phyloP scores from a whole-genome alignment of 129 eudicot genomes.

The Silybum marianum region DNA sequence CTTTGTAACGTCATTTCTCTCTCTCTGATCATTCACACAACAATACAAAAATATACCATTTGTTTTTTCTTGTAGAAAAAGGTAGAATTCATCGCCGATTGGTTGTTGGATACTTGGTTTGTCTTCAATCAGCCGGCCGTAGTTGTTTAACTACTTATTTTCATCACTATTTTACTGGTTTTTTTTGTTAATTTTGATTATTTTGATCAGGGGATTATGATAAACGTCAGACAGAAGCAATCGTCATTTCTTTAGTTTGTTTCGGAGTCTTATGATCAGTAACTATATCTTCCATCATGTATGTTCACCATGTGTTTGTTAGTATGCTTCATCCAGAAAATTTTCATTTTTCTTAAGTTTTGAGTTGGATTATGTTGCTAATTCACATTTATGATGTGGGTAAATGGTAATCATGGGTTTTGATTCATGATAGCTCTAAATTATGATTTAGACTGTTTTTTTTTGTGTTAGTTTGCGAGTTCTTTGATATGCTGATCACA shows the following conservation, averaged over 20 bases:
- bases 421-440: not conserved
- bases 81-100: constrained; percentile 29
- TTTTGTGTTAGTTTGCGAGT: not conserved
- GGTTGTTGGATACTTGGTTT: constrained; percentile 25
- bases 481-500: not conserved
- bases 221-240: not conserved
- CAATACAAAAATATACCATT: constrained; percentile 10
- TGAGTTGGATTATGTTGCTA: not conserved
- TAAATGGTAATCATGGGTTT: constrained; percentile 7
- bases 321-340: not conserved
- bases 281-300: constrained; percentile 16
- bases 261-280: constrained; percentile 1
- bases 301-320: constrained; percentile 13
- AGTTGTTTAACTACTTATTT: constrained; percentile 32
- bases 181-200: not conserved
- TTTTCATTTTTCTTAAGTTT: not conserved
- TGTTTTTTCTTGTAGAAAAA: constrained; percentile 10
- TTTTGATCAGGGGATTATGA: constrained; percentile 7
- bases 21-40: constrained; percentile 8
- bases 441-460: constrained; percentile 9
- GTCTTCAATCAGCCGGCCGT: constrained; percentile 37
- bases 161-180: constrained; percentile 20
- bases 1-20: constrained; percentile 33
- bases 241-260: not conserved
- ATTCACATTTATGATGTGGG: constrained; percentile 7